Percentiles rank a stretch among this genome's conserved stretches.
Conservation (phyloP, 75 land plant genomes). For the Picea sitchensis region DNA sequence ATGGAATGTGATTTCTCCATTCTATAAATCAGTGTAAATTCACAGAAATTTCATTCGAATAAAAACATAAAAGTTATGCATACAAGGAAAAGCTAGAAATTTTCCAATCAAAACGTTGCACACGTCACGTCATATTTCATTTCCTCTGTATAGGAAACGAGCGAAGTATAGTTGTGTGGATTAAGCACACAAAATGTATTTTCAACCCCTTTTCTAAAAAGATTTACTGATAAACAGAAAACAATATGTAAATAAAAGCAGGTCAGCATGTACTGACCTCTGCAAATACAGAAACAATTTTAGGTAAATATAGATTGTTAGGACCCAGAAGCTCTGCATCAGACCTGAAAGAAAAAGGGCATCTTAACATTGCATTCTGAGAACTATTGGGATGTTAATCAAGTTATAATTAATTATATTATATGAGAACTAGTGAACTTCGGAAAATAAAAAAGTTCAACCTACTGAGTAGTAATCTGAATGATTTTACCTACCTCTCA, state of each 20-base stretch:
- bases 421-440: background rate
- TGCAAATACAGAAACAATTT: slow-evolving; percentile 80
- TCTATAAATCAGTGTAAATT: too few species aligned
- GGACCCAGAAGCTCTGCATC: slow-evolving; percentile 77
- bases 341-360: slow-evolving; percentile 44
- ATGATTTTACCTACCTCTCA: slow-evolving; percentile 49
- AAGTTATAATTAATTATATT: background rate
- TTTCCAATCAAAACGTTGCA: background rate
- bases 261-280: slow-evolving; percentile 44
- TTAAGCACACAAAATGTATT: background rate
- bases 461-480: background rate
- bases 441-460: background rate
- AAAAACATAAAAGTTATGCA: background rate
- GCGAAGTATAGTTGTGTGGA: background rate
- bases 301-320: slow-evolving; percentile 76
- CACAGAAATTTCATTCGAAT: too few species aligned
- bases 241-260: background rate
- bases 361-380: background rate
- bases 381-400: background rate
- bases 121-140: background rate
- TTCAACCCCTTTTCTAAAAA: background rate
- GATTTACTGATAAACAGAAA: background rate
- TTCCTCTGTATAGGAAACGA: background rate
- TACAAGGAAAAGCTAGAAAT: background rate
- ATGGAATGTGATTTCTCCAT: too few species aligned